Conservation (phyloP, 2,329 filamentous ascomycete species). For the Hyphodiscus sp. region DNA sequence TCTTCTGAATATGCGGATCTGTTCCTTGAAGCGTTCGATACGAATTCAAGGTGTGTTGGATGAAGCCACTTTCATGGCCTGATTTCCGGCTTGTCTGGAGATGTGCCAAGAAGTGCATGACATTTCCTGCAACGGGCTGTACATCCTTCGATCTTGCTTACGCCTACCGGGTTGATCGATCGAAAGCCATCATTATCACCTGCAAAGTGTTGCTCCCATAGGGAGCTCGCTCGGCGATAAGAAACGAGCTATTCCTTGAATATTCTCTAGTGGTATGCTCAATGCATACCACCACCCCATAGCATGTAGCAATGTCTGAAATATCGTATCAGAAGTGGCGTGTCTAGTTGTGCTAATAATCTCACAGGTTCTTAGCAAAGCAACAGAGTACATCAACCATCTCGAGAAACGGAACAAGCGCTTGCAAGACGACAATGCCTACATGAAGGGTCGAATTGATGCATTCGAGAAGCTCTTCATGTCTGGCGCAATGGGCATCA, state of each 20-base stretch:
- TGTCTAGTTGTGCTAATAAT: slow-evolving; percentile 6
- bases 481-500: slow-evolving; percentile 59
- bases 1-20: neutral
- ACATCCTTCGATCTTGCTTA: neutral
- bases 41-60: neutral
- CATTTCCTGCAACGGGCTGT: no score
- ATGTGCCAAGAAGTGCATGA: no score
- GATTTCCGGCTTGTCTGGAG: neutral
- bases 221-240: neutral
- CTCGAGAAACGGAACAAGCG: slow-evolving; percentile 85
- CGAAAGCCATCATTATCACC: neutral
- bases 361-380: slow-evolving; percentile 67
- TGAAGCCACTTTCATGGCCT: neutral
- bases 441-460: slow-evolving; percentile 70
- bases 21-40: neutral
- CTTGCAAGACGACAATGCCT: slow-evolving; percentile 72
- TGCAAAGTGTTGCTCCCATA: neutral
- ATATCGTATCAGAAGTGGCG: neutral
- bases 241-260: neutral
- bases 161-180: neutral
- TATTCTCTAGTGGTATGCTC: neutral
- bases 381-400: slow-evolving; percentile 92
- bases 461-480: slow-evolving; percentile 75
- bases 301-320: neutral
- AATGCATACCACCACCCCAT: neutral